Conservation (phyloP, 805 yeast species). For the Tetrapisispora phaffii region DNA sequence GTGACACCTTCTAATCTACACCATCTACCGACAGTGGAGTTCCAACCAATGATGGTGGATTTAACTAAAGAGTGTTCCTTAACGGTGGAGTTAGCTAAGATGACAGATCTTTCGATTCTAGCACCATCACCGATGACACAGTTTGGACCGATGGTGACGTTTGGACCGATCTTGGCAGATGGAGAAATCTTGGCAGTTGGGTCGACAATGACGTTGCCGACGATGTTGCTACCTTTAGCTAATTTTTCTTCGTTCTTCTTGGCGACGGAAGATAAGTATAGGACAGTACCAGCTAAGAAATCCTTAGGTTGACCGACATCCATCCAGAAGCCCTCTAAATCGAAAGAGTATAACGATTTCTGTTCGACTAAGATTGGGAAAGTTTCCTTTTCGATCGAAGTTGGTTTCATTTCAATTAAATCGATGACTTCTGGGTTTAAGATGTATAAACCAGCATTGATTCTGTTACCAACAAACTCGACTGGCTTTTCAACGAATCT, state of each 20-base stretch:
- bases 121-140: constrained; percentile 96
- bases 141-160: constrained; percentile 95
- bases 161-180: constrained; percentile 94
- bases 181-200: constrained; percentile 90
- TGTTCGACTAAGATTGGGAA: constrained; percentile 92
- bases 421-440: constrained; percentile 96
- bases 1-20: constrained; percentile 97
- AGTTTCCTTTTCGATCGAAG: constrained; percentile 98
- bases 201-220: constrained; percentile 88
- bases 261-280: constrained; percentile 78
- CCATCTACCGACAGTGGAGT: constrained; percentile 97
- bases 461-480: constrained; percentile 98
- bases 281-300: constrained; percentile 89
- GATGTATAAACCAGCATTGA: constrained; percentile 97
- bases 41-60: constrained; percentile 98
- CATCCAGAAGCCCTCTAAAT: constrained; percentile 99
- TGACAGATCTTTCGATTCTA: constrained; percentile 91
- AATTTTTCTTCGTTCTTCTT: constrained; percentile 68
- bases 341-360: constrained; percentile 85
- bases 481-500: constrained; percentile 99
- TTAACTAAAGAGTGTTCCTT: constrained; percentile 97
- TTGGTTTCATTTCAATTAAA: constrained; percentile 94
- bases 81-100: constrained; percentile 80
- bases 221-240: constrained; percentile 61
- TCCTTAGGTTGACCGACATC: constrained; percentile 99